Conservation (phyloP, 2,329 filamentous ascomycete genomes). For the Coleophoma eucalyptorum region DNA sequence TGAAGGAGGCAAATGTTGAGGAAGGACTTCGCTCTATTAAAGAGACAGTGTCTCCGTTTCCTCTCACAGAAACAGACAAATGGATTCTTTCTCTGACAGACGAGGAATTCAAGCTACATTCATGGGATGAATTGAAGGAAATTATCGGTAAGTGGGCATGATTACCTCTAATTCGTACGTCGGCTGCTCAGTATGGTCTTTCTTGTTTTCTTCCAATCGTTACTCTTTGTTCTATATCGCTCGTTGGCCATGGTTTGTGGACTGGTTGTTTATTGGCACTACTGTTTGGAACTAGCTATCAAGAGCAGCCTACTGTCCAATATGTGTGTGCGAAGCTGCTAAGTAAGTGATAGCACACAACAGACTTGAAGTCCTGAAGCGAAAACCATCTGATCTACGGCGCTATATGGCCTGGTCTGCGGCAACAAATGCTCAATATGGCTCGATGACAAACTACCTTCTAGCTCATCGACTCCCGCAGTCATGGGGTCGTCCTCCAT, state of each 20-base stretch:
- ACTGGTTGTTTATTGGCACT: too few relatives aligned
- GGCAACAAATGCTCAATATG: conserved; percentile 67
- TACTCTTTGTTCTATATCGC: not conserved
- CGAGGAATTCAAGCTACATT: conserved; percentile 64
- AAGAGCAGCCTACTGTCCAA: too few relatives aligned
- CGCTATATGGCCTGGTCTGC: conserved; percentile 76
- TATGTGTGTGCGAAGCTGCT: not conserved
- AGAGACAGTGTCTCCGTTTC: conserved; percentile 40
- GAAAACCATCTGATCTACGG: conserved; percentile 75
- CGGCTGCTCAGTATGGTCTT: not conserved
- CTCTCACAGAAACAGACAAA: conserved; percentile 55
- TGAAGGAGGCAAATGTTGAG: not conserved
- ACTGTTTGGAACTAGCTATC: too few relatives aligned
- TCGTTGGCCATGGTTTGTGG: too few relatives aligned
- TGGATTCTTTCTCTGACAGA: conserved; percentile 62
- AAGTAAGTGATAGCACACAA: conserved; percentile 39
- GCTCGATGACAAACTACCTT: conserved; percentile 77
- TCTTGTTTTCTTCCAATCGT: not conserved
- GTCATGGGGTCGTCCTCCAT: conserved; percentile 60
- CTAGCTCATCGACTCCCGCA: conserved; percentile 63
- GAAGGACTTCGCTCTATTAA: not conserved
- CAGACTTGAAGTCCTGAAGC: conserved; percentile 70
- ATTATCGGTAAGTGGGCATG: conserved; percentile 52
- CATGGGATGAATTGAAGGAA: conserved; percentile 69
- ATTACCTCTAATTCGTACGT: not conserved